phyloP scores from a whole-genome alignment of 306 rosid species.

The Gastrolobium bilobum region DNA sequence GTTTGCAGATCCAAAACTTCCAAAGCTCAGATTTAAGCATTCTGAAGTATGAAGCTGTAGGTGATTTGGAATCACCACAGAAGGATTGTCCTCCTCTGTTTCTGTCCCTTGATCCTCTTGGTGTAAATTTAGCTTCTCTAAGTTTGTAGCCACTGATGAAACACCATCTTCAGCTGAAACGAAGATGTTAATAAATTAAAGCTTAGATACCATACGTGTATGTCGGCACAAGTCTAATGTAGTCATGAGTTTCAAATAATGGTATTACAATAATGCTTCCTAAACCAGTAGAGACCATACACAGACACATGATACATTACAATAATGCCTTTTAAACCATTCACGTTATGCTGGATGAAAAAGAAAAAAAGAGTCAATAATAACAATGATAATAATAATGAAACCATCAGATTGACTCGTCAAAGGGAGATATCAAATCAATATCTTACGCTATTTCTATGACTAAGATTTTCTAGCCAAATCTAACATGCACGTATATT shows the following conservation, averaged over 20 bases:
- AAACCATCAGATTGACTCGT: slow-evolving; percentile 23
- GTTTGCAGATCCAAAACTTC: slow-evolving; percentile 88
- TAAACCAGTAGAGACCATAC: slow-evolving; percentile 30
- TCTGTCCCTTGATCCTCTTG: slow-evolving; percentile 68
- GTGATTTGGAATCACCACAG: slow-evolving; percentile 95
- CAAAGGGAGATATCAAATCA: slow-evolving; percentile 10
- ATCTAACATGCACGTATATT: neutral
- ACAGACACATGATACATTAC: neutral
- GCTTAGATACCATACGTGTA: neutral
- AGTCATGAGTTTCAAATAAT: slow-evolving; percentile 34
- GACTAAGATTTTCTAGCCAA: neutral
- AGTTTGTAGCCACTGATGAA: slow-evolving; percentile 75
- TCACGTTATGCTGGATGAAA: neutral
- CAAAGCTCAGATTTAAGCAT: slow-evolving; percentile 94
- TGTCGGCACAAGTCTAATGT: neutral
- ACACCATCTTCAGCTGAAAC: slow-evolving; percentile 73
- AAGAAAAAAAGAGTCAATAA: neutral
- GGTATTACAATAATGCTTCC: neutral
- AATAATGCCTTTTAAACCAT: slow-evolving; percentile 5
- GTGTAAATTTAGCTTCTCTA: slow-evolving; percentile 77
- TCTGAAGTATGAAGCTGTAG: slow-evolving; percentile 93
- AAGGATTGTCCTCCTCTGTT: slow-evolving; percentile 78
- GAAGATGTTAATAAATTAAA: slow-evolving; percentile 3
- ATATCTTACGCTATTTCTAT: slow-evolving; percentile 20
- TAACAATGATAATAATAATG: neutral